Base-by-base conservation (phyloP, 2,329 filamentous ascomycete species). In the Ophiostoma australiae region DNA sequence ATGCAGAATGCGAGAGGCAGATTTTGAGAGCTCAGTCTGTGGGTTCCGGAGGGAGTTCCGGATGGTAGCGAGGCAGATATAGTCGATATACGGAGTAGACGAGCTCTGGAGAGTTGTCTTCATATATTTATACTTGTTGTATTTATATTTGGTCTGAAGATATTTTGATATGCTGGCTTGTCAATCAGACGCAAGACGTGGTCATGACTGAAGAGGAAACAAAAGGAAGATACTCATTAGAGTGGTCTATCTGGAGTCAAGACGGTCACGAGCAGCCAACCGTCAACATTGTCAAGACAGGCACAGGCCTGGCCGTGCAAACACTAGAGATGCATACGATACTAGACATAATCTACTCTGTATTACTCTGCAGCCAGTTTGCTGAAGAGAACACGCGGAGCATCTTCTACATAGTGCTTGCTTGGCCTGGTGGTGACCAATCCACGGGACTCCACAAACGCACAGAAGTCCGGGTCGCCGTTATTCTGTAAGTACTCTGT, bases 131-230 rank as follows among this genome's bases (percentile, higher is more conserved):
- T 48, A n/a, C 15, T 48, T 48, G 20, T 1, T 31, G 27, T 48
- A 58, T 58, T 58, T 58, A 58, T 27, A 27, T 58, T 58, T 31
- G 52, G 8, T 27, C 3, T 13, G 2, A 15, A 27, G 4, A 58
- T 27, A 58, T 27, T 58, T 31, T 58, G 52, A 58, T 31, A 58
- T 58, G 23, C 52, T 58, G 52, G 52, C 23, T 58, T 23, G 44
- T 58, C 52, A 58, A 48, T 58, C n/a, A 58, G n/a, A 58, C 52
- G 44, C 17, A 48, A 39, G 44, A 48, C 44, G 44, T n/a, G 17
- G 20, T 48, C 20, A n/a, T 48, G 44, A 48, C 23, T 58, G 23
- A 58, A 27, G n/a, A 58, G 23, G 52, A 58, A 11, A 31, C 23
- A 11, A 58, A 58, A 58, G 52, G 52, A 23, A 58, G 23, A 58